Conservation (phyloP, 2,329 filamentous ascomycete genomes). For the Helminthosporium solani region DNA sequence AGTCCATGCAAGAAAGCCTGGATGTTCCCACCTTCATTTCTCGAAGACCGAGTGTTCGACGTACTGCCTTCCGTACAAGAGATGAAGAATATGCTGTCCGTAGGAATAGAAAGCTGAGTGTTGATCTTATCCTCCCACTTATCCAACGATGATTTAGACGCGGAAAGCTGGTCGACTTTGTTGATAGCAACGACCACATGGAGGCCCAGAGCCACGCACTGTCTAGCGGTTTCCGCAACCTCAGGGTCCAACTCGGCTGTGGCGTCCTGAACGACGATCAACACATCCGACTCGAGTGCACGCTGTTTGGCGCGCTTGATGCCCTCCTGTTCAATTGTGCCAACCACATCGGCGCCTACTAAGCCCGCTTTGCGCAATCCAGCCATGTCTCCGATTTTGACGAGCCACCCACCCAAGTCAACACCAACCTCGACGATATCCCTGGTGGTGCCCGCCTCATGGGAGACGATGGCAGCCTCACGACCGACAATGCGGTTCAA, state of each 20-base stretch:
- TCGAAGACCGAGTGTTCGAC: neutral
- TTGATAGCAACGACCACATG: conserved; percentile 62
- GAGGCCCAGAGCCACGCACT: conserved; percentile 52
- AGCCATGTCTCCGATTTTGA: conserved; percentile 93
- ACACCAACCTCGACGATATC: conserved; percentile 91
- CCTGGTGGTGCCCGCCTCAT: conserved; percentile 88
- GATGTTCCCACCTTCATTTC: conserved; percentile 63
- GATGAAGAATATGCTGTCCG: conserved; percentile 59
- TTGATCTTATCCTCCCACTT: conserved; percentile 26
- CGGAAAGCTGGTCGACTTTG: conserved; percentile 58
- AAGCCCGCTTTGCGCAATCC: conserved; percentile 65
- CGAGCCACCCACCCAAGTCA: conserved; percentile 86
- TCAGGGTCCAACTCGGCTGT: conserved; percentile 69
- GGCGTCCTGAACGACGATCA: conserved; percentile 68
- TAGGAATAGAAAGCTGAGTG: conserved; percentile 20
- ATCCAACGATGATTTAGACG: conserved; percentile 1
- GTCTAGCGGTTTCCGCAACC: conserved; percentile 55
- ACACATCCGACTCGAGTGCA: conserved; percentile 79
- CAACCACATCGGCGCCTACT: conserved; percentile 51
- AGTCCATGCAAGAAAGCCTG: conserved; percentile 68
- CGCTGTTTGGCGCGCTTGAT: conserved; percentile 82
- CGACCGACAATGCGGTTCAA: conserved; percentile 87
- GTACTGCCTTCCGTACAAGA: conserved; percentile 67
- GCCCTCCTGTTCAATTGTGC: conserved; percentile 81
- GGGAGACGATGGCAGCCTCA: conserved; percentile 92